phyloP scores from a whole-genome alignment of 768 basidiomycete species.

The Hericium alpestre region DNA sequence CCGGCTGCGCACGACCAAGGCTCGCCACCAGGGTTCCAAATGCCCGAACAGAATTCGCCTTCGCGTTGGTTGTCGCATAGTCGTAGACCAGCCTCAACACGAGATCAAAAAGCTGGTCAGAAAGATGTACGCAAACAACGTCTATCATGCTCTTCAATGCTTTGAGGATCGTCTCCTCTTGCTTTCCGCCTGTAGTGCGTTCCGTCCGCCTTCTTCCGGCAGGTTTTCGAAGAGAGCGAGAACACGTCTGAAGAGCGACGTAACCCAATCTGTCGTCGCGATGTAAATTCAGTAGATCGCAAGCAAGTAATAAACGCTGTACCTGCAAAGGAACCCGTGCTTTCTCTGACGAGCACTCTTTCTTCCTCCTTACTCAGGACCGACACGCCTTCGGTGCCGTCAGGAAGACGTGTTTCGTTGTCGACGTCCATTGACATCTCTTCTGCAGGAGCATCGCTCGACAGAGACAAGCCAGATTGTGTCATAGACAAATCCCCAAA shows the following conservation, averaged over 20 bases:
- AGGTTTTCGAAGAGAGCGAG: constrained; percentile 83
- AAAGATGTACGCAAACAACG: constrained; percentile 71
- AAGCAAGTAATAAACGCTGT: constrained; percentile 4
- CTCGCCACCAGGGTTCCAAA: constrained; percentile 83
- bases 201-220: constrained; percentile 88
- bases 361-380: constrained; percentile 54
- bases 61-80: constrained; percentile 82
- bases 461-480: constrained; percentile 44
- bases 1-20: constrained; percentile 68
- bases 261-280: constrained; percentile 57
- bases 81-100: constrained; percentile 77
- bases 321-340: constrained; percentile 74
- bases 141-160: constrained; percentile 74
- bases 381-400: constrained; percentile 35
- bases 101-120: constrained; percentile 71
- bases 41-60: constrained; percentile 83
- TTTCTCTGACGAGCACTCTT: constrained; percentile 62
- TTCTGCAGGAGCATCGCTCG: constrained; percentile 42
- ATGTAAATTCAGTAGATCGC: background rate
- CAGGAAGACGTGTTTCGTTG: constrained; percentile 37
- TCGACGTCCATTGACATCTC: constrained; percentile 42
- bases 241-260: constrained; percentile 65
- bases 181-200: constrained; percentile 76
- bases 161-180: constrained; percentile 67
- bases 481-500: constrained; percentile 65